Percentiles rank a stretch among this genome's conserved stretches.
These are phyloP conservation scores for Blastobotrys malaysiensis DNA, from an alignment of 1,139 yeast species.

Conservation along the genomic window DNA sequence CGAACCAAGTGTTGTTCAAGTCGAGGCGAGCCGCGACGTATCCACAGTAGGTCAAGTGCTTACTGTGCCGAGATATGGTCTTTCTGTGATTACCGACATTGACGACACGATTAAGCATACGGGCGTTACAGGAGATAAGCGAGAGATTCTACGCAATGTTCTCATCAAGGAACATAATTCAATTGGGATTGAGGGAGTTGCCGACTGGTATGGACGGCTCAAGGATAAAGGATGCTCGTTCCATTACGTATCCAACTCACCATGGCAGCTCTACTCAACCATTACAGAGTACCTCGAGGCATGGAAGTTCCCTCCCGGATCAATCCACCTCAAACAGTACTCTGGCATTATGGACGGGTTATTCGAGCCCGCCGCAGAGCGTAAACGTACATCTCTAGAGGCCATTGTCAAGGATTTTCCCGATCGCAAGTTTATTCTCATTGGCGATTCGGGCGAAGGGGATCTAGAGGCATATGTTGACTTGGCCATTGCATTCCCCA, in stretches of 20 bases:
- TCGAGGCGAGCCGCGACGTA: slow-evolving; percentile 21
- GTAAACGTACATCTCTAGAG: slow-evolving; percentile 62
- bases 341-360: slow-evolving; percentile 73
- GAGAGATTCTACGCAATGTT: slow-evolving; percentile 73
- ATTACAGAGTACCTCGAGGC: slow-evolving; percentile 53
- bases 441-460: slow-evolving; percentile 95
- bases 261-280: slow-evolving; percentile 77
- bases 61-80: slow-evolving; percentile 40
- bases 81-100: slow-evolving; percentile 81
- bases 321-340: slow-evolving; percentile 83
- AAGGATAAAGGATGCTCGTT: slow-evolving; percentile 45
- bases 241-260: slow-evolving; percentile 93
- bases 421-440: slow-evolving; percentile 63
- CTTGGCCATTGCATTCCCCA: slow-evolving; percentile 56
- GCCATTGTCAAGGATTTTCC: slow-evolving; percentile 74
- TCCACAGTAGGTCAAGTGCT: slow-evolving; percentile 16
- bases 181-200: slow-evolving; percentile 70
- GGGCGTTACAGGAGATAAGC: slow-evolving; percentile 82
- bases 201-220: slow-evolving; percentile 58
- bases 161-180: slow-evolving; percentile 58
- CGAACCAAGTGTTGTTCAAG: slow-evolving; percentile 23
- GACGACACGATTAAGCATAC: slow-evolving; percentile 92
- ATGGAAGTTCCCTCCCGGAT: slow-evolving; percentile 62
- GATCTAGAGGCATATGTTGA: slow-evolving; percentile 89
- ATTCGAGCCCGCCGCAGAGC: slow-evolving; percentile 79